Percentiles rank a stretch among this genome's conserved stretches.
Conservation (phyloP, 495 filamentous ascomycete species). For the Penicillium crystallinum region DNA sequence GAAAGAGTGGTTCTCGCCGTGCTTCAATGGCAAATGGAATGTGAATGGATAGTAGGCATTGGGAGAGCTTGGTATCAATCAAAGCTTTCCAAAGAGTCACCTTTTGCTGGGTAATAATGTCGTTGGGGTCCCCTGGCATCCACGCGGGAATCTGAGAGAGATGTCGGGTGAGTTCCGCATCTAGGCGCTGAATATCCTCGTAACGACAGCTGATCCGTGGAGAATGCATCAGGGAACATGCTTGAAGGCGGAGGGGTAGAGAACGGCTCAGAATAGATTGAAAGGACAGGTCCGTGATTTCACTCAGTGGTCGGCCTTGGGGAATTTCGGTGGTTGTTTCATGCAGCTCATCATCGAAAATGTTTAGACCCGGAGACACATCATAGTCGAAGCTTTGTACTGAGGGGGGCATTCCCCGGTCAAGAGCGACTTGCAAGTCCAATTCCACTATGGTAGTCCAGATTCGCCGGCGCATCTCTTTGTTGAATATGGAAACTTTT, state of each 20-base stretch:
- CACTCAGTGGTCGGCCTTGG: slow-evolving; percentile 18
- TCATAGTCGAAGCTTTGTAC: slow-evolving; percentile 54
- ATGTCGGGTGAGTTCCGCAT: slow-evolving; percentile 36
- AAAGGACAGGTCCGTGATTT: slow-evolving; percentile 40
- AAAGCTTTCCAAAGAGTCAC: slow-evolving; percentile 28
- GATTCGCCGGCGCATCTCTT: slow-evolving; percentile 63
- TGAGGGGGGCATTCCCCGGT: slow-evolving; percentile 54
- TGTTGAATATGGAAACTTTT: slow-evolving; percentile 49
- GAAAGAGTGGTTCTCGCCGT: slow-evolving; percentile 31
- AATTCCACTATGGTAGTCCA: slow-evolving; percentile 66
- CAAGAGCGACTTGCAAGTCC: slow-evolving; percentile 53
- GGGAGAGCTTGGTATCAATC: slow-evolving; percentile 35
- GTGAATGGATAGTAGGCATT: slow-evolving; percentile 36
- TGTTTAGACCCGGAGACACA: slow-evolving; percentile 49
- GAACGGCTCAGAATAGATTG: slow-evolving; percentile 29
- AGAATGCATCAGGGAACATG: slow-evolving; percentile 38
- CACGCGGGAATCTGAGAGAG: slow-evolving; percentile 36
- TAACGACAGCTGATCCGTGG: slow-evolving; percentile 40
- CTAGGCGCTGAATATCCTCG: slow-evolving; percentile 40
- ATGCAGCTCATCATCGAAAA: slow-evolving; percentile 39
- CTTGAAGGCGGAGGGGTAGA: slow-evolving; percentile 34
- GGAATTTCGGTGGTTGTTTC: slow-evolving; percentile 36
- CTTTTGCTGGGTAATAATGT: slow-evolving; percentile 27
- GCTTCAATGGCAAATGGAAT: slow-evolving; percentile 44
- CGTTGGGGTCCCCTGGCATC: slow-evolving; percentile 17